phyloP scores from a whole-genome alignment of 2,329 filamentous ascomycete genomes.

The Colletotrichum limetticola region DNA sequence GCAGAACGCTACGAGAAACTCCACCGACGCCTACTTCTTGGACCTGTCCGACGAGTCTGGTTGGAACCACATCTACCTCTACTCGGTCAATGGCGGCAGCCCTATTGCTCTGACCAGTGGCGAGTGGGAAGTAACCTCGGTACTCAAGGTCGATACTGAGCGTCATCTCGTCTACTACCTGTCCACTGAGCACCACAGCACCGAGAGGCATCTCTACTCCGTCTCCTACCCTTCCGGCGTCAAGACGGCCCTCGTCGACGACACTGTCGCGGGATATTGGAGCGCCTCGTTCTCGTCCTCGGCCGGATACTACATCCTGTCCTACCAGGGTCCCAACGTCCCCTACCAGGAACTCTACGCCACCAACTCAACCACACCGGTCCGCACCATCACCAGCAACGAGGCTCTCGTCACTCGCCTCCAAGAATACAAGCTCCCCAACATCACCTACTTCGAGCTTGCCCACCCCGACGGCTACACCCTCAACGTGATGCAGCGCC shows the following conservation, averaged over 20 bases:
- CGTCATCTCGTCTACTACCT: slow-evolving; percentile 71
- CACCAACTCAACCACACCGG: slow-evolving; percentile 61
- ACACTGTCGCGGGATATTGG: slow-evolving; percentile 68
- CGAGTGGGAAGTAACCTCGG: slow-evolving; percentile 71
- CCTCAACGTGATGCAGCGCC: slow-evolving; percentile 72
- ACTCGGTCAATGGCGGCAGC: slow-evolving; percentile 65
- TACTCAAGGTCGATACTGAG: slow-evolving; percentile 68
- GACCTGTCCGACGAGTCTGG: slow-evolving; percentile 75
- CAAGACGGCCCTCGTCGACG: slow-evolving; percentile 70
- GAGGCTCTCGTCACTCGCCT: slow-evolving; percentile 65
- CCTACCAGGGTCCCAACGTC: slow-evolving; percentile 73
- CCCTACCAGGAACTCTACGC: slow-evolving; percentile 76
- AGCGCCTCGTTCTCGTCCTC: slow-evolving; percentile 72
- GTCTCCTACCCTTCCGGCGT: slow-evolving; percentile 66
- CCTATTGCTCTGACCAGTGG: slow-evolving; percentile 70
- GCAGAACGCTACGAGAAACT: slow-evolving; percentile 46
- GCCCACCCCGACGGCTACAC: slow-evolving; percentile 69
- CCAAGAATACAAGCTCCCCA: slow-evolving; percentile 69
- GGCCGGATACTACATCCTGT: slow-evolving; percentile 73
- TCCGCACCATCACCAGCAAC: slow-evolving; percentile 71
- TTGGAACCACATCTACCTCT: slow-evolving; percentile 74
- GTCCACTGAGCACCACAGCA: slow-evolving; percentile 73
- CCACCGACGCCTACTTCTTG: slow-evolving; percentile 64
- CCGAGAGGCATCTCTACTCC: slow-evolving; percentile 75
- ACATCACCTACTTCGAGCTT: slow-evolving; percentile 72